Base-by-base conservation (phyloP, 1,139 yeast species). In the Candida labiduridarum region DNA sequence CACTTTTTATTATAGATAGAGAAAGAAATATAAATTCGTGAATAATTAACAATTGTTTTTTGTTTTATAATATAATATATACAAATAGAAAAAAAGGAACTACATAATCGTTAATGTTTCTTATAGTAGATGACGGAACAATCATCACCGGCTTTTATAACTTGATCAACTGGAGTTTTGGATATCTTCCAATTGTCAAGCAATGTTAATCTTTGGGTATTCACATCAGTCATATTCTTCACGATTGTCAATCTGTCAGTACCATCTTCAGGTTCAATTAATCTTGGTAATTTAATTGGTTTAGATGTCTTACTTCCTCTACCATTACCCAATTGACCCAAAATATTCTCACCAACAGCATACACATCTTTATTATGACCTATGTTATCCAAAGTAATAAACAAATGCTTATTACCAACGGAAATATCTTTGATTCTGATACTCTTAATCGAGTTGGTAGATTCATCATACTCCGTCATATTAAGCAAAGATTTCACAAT, bases 301-400 rank as follows among this genome's bases (percentile, higher is more conserved):
- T 75, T 77, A 34, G 84, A 71, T 14, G 78, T 67, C 63, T 86
- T 85, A 52, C 79, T 78, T 36, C 78, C 72, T 61, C 85, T 87
- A 19, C 96, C 96, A 60, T 85, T 90, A 16, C 96, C 97, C 46
- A 89, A 76, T 68, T 92, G 97, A 19, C 95, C 96, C 57, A 58
- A 73, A 59, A 84, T 87, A 64, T 91, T 92, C 43, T 84, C 86
- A 16, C 99, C 99, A 89, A 96, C 89, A 3, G 76, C 79, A 44
- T 87, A 66, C 18, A 90, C 87, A 61, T 88, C 94, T 44, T 77
- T 78, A 48, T 49, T 29, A 2, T 55, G 38, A 0, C 79, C 78
- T 1, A 52, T 48, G 53, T 84, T 84, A 41, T 75, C 69, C 55
- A 89, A 71, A 2, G 84, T 82, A 9, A 87, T 81, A 45, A 86